Evolutionary conservation across 2,329 filamentous ascomycete genomes (phyloP).

Genomic region (Alternaria metachromatica): DNA sequence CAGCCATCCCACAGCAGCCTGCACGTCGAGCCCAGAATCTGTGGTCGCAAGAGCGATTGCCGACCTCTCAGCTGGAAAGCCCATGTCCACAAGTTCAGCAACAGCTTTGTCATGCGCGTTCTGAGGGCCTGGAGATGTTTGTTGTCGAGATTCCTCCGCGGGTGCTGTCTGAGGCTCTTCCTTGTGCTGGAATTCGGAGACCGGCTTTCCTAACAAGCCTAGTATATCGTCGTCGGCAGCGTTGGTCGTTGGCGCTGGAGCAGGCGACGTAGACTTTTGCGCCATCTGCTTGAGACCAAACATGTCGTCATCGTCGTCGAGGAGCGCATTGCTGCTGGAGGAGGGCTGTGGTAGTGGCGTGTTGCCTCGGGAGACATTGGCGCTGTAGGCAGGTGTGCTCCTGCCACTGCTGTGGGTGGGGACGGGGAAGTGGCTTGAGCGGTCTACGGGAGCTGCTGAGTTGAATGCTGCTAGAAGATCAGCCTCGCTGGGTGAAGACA

Average conservation of each 20-base stretch:
- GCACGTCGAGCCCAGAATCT: conserved; percentile 78
- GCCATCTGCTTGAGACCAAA: conserved; percentile 78
- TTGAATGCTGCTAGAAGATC: conserved; percentile 69
- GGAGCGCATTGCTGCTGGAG: conserved; percentile 44
- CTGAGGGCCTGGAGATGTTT: conserved; percentile 31
- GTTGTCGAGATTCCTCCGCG: conserved; percentile 15
- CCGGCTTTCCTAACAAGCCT: conserved; percentile 65
- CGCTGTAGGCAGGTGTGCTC: conserved; percentile 47
- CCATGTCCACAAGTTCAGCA: conserved; percentile 92
- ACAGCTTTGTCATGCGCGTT: conserved; percentile 77
- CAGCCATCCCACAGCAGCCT: conserved; percentile 86
- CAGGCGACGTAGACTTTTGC: conserved; percentile 40
- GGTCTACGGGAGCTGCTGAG: conserved; percentile 64
- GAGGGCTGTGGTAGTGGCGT: conserved; percentile 35
- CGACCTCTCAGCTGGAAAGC: conserved; percentile 87
- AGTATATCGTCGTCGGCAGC: conserved; percentile 66
- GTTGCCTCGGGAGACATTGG: conserved; percentile 34
- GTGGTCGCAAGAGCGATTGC: conserved; percentile 79
- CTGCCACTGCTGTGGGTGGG: conserved; percentile 48
- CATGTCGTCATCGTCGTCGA: conserved; percentile 78
- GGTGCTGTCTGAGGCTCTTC: conserved; percentile 22
- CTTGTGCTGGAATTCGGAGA: conserved; percentile 57
- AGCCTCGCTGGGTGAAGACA: conserved; percentile 56
- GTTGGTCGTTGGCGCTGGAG: conserved; percentile 26
- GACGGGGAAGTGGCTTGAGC: conserved; percentile 65